Conservation (phyloP, 257 asterid genomes). For the Penstemon eatonii region DNA sequence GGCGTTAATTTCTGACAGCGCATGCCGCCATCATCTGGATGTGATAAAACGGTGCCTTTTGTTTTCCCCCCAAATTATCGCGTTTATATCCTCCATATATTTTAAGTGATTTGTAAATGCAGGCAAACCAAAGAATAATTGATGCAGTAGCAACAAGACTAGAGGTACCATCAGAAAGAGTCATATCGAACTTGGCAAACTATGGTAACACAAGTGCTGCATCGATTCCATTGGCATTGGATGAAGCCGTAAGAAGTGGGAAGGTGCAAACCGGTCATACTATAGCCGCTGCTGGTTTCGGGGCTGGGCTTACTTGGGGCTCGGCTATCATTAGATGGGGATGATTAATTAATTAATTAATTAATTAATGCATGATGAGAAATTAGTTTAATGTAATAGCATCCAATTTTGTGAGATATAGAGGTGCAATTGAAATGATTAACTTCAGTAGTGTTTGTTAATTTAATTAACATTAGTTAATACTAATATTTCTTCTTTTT, state of each 20-base stretch:
- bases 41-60: too few relatives aligned
- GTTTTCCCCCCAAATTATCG: neutral
- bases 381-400: too few relatives aligned
- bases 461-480: too few relatives aligned
- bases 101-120: slow-evolving; percentile 24
- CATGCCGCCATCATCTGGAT: too few relatives aligned
- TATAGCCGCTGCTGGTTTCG: slow-evolving; percentile 92
- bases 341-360: slow-evolving; percentile 29
- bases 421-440: too few relatives aligned
- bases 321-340: slow-evolving; percentile 93
- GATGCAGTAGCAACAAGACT: slow-evolving; percentile 87
- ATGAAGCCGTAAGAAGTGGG: slow-evolving; percentile 87
- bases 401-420: too few relatives aligned
- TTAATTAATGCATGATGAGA: too few relatives aligned
- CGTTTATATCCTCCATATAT: neutral
- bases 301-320: slow-evolving; percentile 99
- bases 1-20: too few relatives aligned
- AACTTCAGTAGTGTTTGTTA: too few relatives aligned
- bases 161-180: slow-evolving; percentile 68
- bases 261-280: slow-evolving; percentile 74
- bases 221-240: slow-evolving; percentile 90
- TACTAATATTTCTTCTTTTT: too few relatives aligned
- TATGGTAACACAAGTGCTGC: slow-evolving; percentile 96
- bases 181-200: slow-evolving; percentile 80
- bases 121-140: slow-evolving; percentile 91